phyloP scores from a whole-genome alignment of 2,329 filamentous ascomycete genomes.

The Emmonsia crescens region DNA sequence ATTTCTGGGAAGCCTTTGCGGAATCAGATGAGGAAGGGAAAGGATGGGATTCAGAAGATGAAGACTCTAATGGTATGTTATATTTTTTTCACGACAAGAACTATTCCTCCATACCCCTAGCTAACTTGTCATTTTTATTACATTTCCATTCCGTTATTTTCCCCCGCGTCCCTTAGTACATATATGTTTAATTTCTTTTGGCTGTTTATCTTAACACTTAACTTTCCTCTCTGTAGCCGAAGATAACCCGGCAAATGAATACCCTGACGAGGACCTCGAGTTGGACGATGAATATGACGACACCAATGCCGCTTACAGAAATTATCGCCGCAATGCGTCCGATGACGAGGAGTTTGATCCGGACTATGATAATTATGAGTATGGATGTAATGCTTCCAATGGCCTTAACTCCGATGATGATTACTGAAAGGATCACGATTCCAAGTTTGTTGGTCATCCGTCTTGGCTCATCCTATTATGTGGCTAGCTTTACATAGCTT shows the following conservation, averaged over 20 bases:
- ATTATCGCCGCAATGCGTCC: slow-evolving; percentile 32
- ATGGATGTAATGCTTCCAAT: slow-evolving; percentile 13
- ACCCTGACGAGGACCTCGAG: slow-evolving; percentile 40
- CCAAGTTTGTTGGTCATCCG: background rate
- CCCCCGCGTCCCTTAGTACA: background rate
- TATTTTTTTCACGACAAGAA: background rate
- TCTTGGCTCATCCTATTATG: background rate
- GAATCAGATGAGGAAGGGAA: slow-evolving; percentile 43
- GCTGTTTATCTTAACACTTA: background rate
- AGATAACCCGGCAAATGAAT: slow-evolving; percentile 41
- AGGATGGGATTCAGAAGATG: slow-evolving; percentile 49
- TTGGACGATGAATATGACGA: slow-evolving; percentile 38
- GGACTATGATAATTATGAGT: slow-evolving; percentile 21
- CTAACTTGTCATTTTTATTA: background rate
- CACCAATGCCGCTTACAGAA: slow-evolving; percentile 26
- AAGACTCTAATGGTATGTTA: slow-evolving; percentile 49
- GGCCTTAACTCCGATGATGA: slow-evolving; percentile 21
- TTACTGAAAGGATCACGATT: background rate
- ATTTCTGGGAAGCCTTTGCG: slow-evolving; percentile 47
- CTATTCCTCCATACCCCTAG: background rate
- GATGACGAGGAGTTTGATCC: slow-evolving; percentile 37
- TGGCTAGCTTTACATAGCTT: background rate
- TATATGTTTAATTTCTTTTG: background rate
- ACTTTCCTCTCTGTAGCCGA: slow-evolving; percentile 26
- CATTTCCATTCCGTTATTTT: background rate